Percentiles rank a stretch among this genome's conserved stretches.
phyloP scores from a whole-genome alignment of 2,329 filamentous ascomycete species.

The Tolypocladium tundrense region DNA sequence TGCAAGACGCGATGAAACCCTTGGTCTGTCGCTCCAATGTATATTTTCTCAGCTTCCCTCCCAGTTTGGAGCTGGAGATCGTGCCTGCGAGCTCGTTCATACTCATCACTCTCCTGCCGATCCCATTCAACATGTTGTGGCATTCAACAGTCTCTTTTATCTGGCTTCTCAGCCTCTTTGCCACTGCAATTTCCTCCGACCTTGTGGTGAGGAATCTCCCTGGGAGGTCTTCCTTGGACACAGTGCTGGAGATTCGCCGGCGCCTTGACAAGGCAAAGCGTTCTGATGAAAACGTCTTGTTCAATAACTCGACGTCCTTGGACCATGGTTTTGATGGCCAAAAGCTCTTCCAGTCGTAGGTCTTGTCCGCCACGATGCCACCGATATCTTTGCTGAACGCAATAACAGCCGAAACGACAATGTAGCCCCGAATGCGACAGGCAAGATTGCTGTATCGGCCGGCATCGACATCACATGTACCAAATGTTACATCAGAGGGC shows the following conservation, averaged over 20 bases:
- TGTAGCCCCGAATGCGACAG: neutral
- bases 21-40: too few relatives aligned
- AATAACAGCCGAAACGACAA: neutral
- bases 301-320: constrained; percentile 6
- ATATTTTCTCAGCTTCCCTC: neutral
- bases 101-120: too few relatives aligned
- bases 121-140: neutral
- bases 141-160: neutral
- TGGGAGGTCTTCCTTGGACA: constrained; percentile 4
- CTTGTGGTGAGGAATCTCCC: constrained; percentile 5
- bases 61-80: neutral
- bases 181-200: neutral
- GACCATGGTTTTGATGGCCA: neutral
- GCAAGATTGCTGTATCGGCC: constrained; percentile 1
- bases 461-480: constrained; percentile 9
- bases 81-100: neutral
- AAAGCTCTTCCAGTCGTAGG: constrained; percentile 7
- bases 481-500: constrained; percentile 8
- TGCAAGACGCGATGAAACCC: too few relatives aligned
- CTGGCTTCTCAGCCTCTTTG: neutral
- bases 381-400: neutral
- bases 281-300: constrained; percentile 3
- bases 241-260: constrained; percentile 4
- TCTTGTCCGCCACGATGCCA: neutral
- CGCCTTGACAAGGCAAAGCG: constrained; percentile 4